A percentile compares a stretch with the other conserved stretches of the same genome.
Evolutionary conservation across 2,329 filamentous ascomycete species (phyloP).

Genomic region (Eutypella sp.): DNA sequence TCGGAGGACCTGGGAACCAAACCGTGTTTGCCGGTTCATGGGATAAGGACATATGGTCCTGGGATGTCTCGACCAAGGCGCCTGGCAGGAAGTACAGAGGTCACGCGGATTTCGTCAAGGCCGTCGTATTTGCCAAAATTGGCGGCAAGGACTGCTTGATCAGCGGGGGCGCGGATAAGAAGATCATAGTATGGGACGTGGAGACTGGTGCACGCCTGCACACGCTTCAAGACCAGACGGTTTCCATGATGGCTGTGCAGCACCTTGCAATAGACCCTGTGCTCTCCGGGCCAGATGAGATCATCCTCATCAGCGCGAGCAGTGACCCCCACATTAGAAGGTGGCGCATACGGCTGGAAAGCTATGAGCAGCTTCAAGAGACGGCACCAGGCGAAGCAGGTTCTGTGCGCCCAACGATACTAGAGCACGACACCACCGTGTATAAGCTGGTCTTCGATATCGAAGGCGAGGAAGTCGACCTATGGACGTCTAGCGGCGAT

Average conservation of each 20-base stretch:
- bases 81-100: conserved; percentile 61
- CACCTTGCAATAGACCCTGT: conserved; percentile 71
- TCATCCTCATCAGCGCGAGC: conserved; percentile 71
- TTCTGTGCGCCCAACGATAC: conserved; percentile 48
- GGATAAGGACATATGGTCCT: conserved; percentile 91
- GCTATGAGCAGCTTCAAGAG: conserved; percentile 51
- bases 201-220: conserved; percentile 64
- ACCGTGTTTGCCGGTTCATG: conserved; percentile 84
- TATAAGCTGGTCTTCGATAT: conserved; percentile 73
- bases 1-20: conserved; percentile 50
- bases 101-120: conserved; percentile 89
- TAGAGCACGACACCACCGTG: conserved; percentile 86
- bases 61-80: conserved; percentile 58
- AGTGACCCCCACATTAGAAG: conserved; percentile 75
- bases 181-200: conserved; percentile 80
- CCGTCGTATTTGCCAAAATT: conserved; percentile 60
- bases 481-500: conserved; percentile 93
- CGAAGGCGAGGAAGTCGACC: conserved; percentile 57
- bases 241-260: conserved; percentile 72
- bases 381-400: conserved; percentile 35
- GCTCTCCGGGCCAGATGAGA: conserved; percentile 42
- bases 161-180: conserved; percentile 72
- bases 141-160: conserved; percentile 60
- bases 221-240: conserved; percentile 68
- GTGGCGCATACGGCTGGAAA: conserved; percentile 59